Conservation (phyloP, 139 green algal genomes). For the Yamagishiella unicocca region DNA sequence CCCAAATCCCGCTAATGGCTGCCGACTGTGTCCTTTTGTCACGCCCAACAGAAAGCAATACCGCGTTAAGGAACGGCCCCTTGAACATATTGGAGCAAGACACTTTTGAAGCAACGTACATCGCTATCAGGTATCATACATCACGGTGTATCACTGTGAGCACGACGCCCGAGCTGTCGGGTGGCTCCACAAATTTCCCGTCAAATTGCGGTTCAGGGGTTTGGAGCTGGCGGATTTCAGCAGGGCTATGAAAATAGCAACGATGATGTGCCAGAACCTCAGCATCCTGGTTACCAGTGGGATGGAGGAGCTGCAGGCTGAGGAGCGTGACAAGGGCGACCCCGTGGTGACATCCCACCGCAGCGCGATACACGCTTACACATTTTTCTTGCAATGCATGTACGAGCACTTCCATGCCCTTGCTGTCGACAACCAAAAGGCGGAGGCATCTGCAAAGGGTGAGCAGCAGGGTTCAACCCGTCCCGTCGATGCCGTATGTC, state of each 20-base stretch:
- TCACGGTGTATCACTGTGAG: not conserved
- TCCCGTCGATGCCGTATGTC: too few relatives aligned
- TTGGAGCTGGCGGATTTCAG: not conserved
- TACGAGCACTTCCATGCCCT: too few relatives aligned
- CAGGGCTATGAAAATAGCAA: not conserved
- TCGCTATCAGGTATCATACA: not conserved
- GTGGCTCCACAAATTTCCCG: not conserved
- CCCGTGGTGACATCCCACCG: not conserved
- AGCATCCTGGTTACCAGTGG: not conserved
- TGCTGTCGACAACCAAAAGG: not conserved
- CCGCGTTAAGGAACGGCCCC: not conserved
- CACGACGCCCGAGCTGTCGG: not conserved
- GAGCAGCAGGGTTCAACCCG: too few relatives aligned
- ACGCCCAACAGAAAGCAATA: not conserved
- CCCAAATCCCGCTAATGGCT: too few relatives aligned
- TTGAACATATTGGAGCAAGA: conserved; percentile 14
- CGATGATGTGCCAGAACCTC: conserved; percentile 1
- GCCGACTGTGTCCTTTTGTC: not conserved
- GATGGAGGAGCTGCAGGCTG: not conserved
- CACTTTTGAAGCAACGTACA: not conserved
- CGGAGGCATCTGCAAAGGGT: conserved; percentile 3
- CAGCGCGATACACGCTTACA: conserved; percentile 23
- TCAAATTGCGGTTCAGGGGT: not conserved
- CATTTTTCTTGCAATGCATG: conserved; percentile 1
- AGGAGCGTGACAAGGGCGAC: conserved; percentile 9